Evolutionary conservation across 2,329 filamentous ascomycete species (phyloP), one percentile per base, ranked within the genome.

Genomic region (Huntiella decipiens): DNA sequence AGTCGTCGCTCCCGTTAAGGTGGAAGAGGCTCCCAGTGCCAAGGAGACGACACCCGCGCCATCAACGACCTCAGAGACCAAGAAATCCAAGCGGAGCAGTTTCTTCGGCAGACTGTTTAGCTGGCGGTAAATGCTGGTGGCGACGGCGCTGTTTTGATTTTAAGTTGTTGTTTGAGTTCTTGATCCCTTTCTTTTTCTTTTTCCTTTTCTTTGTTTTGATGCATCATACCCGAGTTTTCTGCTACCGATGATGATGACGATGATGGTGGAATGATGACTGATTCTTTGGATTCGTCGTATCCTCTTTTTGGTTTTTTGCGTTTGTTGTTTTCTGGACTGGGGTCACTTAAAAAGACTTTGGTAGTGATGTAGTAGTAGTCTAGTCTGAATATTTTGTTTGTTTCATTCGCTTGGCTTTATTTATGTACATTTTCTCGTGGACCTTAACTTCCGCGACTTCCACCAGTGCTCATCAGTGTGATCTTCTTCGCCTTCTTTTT

Each of bases 381-480:
- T 17, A 36, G 12, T 36, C 12, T 36, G 12, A 36, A 36, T 36
- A 28, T 36, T 36, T 36, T 36, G 34, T 16, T 39, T 39, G 38
- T 28, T 39, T 17, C 17, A 15, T 36, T 36, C 15, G 12, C 34
- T 36, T 36, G 34, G 34, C 12, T 36, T 5, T 36, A 36, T 16
- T 16, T 36, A 36, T 36, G 34, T 36, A 36, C 15, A 38, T 38
- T 37, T 38, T 19, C 15, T 38, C 15, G 12, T 17, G 4, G 15
- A 17, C 4, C 19, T 38, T 6, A 16, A 17, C 1, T 38, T 15
- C 12, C 15, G 12, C 19, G 10, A 19, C 15, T 13, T 38, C n/a
- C 54, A 52, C 19, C 53, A 51, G 5, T 44, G 47, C 12, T 50
- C 51, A 43, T 43, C 55, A 43, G 17, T 4, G 40, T 28, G n/a